Conservation (phyloP, 2,329 filamentous ascomycete species). For the Pestalotiopsis sp. region DNA sequence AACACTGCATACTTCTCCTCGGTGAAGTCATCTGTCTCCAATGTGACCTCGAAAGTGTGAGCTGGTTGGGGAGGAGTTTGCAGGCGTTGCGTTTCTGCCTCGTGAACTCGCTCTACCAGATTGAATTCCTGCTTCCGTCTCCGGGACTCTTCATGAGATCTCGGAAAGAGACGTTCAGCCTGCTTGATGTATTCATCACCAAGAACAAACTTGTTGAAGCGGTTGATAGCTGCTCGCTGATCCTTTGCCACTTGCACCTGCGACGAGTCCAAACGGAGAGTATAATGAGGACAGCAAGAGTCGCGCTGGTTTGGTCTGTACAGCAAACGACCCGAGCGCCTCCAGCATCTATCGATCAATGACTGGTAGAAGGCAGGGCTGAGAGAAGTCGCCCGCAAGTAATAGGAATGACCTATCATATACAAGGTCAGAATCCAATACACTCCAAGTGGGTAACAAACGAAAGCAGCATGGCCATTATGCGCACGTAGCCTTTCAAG, state of each 20-base stretch:
- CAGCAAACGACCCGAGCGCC: conserved; percentile 70
- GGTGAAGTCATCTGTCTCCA: conserved; percentile 72
- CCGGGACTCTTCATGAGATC: conserved; percentile 66
- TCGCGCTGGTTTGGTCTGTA: conserved; percentile 79
- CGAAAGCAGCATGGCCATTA: not conserved
- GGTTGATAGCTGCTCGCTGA: conserved; percentile 76
- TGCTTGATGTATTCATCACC: conserved; percentile 70
- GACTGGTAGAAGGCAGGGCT: conserved; percentile 70
- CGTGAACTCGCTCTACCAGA: conserved; percentile 68
- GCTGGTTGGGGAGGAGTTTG: conserved; percentile 65
- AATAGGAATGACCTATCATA: conserved; percentile 71
- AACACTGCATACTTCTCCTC: conserved; percentile 77
- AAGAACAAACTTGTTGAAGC: conserved; percentile 73
- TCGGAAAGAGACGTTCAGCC: conserved; percentile 65
- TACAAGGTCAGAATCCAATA: conserved; percentile 1
- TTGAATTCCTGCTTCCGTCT: conserved; percentile 70
- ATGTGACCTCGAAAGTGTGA: conserved; percentile 68
- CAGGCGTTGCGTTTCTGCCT: conserved; percentile 61
- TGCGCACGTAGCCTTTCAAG: not conserved
- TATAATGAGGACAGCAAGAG: conserved; percentile 93
- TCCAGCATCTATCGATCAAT: conserved; percentile 77
- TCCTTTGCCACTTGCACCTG: conserved; percentile 69
- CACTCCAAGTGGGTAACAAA: conserved; percentile 25
- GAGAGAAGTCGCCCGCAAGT: conserved; percentile 64
- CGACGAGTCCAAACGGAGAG: conserved; percentile 71